Conservation (phyloP, 2,329 filamentous ascomycete species). For the Emergomyces orientalis region DNA sequence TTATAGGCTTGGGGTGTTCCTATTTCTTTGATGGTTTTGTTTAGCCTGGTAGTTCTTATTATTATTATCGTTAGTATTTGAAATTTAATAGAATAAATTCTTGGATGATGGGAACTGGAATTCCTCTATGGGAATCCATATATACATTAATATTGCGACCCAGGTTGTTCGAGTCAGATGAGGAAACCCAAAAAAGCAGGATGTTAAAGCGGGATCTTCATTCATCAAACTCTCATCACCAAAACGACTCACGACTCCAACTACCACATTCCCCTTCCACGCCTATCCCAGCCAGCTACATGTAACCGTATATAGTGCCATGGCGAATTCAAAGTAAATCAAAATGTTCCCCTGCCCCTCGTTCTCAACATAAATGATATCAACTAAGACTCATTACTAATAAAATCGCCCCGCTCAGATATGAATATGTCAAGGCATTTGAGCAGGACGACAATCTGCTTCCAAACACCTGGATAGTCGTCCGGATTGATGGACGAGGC, state of each 20-base stretch:
- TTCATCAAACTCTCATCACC: background rate
- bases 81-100: background rate
- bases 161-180: too few species aligned
- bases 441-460: slow-evolving; percentile 73
- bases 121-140: background rate
- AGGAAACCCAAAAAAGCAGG: too few species aligned
- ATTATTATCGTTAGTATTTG: background rate
- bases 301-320: background rate
- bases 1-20: background rate
- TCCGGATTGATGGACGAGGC: slow-evolving; percentile 84
- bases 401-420: slow-evolving; percentile 45
- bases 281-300: background rate
- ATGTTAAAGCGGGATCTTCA: background rate
- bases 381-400: background rate
- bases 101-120: background rate
- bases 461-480: slow-evolving; percentile 89
- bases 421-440: slow-evolving; percentile 86
- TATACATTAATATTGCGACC: too few species aligned
- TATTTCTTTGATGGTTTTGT: background rate
- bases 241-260: too few species aligned
- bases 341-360: background rate
- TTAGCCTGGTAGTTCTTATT: background rate
- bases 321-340: slow-evolving; percentile 20
- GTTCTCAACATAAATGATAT: background rate
- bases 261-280: background rate